Evolutionary conservation across 1,284 basidiomycete genomes (phyloP).

Genomic region (Inonotus hispidus): DNA sequence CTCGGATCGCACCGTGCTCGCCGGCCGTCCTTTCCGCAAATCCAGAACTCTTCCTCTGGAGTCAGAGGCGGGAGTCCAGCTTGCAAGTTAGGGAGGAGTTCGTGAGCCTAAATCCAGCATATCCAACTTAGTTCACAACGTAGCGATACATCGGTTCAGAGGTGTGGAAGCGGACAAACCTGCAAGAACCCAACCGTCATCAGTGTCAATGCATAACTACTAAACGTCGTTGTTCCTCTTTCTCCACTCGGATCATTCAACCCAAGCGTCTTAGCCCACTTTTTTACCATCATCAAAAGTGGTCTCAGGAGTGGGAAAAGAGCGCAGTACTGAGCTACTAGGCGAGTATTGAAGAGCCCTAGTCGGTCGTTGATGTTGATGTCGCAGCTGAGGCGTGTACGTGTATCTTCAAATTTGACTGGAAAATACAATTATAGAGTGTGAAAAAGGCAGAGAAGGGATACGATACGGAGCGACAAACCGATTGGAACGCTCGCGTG

Average conservation of each 20-base stretch:
- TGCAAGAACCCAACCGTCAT: slow-evolving; percentile 55
- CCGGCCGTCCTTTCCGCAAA: slow-evolving; percentile 24
- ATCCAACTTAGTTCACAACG: not conserved
- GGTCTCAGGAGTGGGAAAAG: slow-evolving; percentile 36
- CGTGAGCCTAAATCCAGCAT: slow-evolving; percentile 30
- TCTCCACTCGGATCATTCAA: slow-evolving; percentile 39
- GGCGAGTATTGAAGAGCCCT: slow-evolving; percentile 43
- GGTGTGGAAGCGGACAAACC: slow-evolving; percentile 29
- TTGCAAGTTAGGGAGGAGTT: slow-evolving; percentile 49
- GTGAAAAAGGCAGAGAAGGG: not conserved
- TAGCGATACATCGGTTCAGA: too few species aligned
- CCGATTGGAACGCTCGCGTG: slow-evolving; percentile 49
- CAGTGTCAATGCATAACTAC: slow-evolving; percentile 51
- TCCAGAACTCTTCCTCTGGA: slow-evolving; percentile 34
- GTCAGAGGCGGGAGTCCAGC: slow-evolving; percentile 26
- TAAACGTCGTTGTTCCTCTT: slow-evolving; percentile 36
- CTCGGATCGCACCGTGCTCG: slow-evolving; percentile 34
- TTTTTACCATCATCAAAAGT: slow-evolving; percentile 42
- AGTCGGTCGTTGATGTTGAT: slow-evolving; percentile 56
- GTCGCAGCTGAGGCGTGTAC: slow-evolving; percentile 41
- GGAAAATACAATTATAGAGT: not conserved
- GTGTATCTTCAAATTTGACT: slow-evolving; percentile 50
- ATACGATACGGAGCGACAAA: slow-evolving; percentile 22
- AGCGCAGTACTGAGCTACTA: slow-evolving; percentile 45
- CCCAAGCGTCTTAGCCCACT: slow-evolving; percentile 46